A percentile compares a stretch with the other conserved stretches of the same genome.
These are phyloP conservation scores for Serendipita indica DNA, from an alignment of 768 basidiomycete species.

Conservation along the genomic window DNA sequence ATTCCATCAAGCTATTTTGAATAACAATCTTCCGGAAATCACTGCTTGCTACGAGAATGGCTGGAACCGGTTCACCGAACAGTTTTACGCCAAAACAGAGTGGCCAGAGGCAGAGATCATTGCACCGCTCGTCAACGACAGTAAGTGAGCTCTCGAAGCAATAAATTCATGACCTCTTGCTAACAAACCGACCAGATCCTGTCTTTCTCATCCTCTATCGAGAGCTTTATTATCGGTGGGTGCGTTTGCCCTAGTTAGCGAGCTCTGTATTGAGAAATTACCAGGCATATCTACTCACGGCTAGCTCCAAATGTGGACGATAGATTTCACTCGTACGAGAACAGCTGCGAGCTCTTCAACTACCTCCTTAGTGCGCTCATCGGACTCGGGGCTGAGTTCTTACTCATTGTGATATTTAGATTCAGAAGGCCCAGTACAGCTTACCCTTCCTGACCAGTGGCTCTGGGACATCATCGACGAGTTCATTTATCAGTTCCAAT, in stretches of 20 bases:
- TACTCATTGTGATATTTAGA: conserved; percentile 32
- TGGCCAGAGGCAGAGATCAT: conserved; percentile 98
- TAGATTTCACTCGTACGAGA: conserved; percentile 94
- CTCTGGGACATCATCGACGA: conserved; percentile 96
- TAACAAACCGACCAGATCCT: conserved; percentile 40
- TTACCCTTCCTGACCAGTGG: conserved; percentile 95
- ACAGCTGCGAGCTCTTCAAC: conserved; percentile 97
- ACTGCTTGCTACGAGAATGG: conserved; percentile 90
- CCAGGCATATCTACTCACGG: conserved; percentile 78
- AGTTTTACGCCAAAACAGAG: conserved; percentile 84
- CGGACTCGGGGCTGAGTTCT: not conserved
- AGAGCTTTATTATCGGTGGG: conserved; percentile 71
- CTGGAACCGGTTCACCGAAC: conserved; percentile 94
- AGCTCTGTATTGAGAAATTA: not conserved
- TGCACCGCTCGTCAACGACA: conserved; percentile 86
- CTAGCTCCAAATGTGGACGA: conserved; percentile 93
- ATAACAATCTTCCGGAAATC: conserved; percentile 84
- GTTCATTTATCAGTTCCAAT: conserved; percentile 97
- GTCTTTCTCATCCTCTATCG: conserved; percentile 95
- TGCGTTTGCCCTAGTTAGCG: not conserved
- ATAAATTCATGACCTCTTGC: not conserved
- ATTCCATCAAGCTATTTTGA: conserved; percentile 83
- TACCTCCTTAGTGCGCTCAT: conserved; percentile 69
- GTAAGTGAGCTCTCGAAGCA: conserved; percentile 28
- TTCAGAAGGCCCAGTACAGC: conserved; percentile 83